phyloP scores from a whole-genome alignment of 2,329 filamentous ascomycete genomes.

The Didymella segeticola region DNA sequence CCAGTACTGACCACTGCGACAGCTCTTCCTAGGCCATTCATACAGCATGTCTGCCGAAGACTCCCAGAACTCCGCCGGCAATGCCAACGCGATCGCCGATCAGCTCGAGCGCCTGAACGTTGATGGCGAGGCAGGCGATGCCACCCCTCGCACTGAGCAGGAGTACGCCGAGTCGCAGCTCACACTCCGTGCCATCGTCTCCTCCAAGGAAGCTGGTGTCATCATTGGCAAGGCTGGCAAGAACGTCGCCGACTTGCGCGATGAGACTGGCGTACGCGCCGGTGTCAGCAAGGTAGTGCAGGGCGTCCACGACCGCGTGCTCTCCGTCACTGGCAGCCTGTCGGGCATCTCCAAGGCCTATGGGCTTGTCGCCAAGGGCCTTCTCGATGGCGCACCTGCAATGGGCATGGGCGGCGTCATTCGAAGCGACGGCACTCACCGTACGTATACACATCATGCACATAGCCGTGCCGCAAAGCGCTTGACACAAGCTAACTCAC shows the following conservation, averaged over 20 bases:
- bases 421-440: conserved; percentile 84
- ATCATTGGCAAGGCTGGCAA: conserved; percentile 99
- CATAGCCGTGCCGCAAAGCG: neutral
- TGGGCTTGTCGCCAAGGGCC: conserved; percentile 85
- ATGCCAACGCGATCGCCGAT: conserved; percentile 49
- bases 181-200: conserved; percentile 95
- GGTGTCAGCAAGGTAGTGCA: conserved; percentile 99
- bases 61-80: conserved; percentile 41
- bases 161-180: conserved; percentile 93
- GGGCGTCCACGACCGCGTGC: conserved; percentile 93
- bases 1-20: conserved; percentile 38
- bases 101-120: conserved; percentile 52
- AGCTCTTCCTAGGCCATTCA: conserved; percentile 41
- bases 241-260: conserved; percentile 95
- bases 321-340: conserved; percentile 91
- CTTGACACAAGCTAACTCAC: conserved; percentile 24
- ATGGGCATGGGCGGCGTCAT: conserved; percentile 96
- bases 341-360: conserved; percentile 92
- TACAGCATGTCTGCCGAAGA: conserved; percentile 54
- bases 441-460: conserved; percentile 64
- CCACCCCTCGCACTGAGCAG: conserved; percentile 89
- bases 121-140: conserved; percentile 68
- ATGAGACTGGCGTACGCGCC: conserved; percentile 97
- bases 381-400: conserved; percentile 91
- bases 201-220: conserved; percentile 97